Evolutionary conservation across 2,329 filamentous ascomycete species (phyloP).

Genomic region (Elsinoe fawcettii): DNA sequence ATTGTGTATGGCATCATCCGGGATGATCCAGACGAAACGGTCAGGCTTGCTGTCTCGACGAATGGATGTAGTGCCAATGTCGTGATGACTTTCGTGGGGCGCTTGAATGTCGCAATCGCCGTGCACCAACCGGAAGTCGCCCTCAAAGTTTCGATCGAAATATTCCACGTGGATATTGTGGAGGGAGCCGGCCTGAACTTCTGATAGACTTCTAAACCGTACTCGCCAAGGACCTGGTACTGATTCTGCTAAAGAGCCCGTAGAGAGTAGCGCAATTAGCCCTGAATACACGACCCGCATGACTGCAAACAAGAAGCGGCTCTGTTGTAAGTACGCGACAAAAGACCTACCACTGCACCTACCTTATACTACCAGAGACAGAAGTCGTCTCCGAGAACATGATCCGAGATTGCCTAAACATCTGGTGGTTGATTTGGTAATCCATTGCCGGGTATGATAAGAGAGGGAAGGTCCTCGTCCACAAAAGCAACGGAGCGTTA

Average conservation of each 20-base stretch:
- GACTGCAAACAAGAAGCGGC: background rate
- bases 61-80: slow-evolving; percentile 34
- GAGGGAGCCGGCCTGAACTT: slow-evolving; percentile 27
- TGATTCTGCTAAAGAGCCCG: background rate
- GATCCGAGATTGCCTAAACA: background rate
- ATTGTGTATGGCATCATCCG: slow-evolving; percentile 29
- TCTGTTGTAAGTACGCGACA: too few relatives aligned
- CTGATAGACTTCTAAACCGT: background rate
- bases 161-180: slow-evolving; percentile 45
- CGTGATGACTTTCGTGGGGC: slow-evolving; percentile 35
- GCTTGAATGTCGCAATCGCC: slow-evolving; percentile 36
- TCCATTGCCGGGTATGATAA: background rate
- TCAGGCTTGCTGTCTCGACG: slow-evolving; percentile 31
- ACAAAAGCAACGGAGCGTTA: slow-evolving; percentile 3
- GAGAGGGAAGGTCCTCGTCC: background rate
- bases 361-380: slow-evolving; percentile 2
- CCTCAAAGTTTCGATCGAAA: slow-evolving; percentile 34
- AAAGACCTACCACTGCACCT: background rate
- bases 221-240: background rate
- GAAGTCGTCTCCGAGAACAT: background rate
- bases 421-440: background rate
- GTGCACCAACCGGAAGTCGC: slow-evolving; percentile 39
- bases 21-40: slow-evolving; percentile 43
- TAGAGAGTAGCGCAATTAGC: background rate
- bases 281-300: background rate